Conservation (phyloP, 345 rosid genomes). For the Salix udensis region DNA sequence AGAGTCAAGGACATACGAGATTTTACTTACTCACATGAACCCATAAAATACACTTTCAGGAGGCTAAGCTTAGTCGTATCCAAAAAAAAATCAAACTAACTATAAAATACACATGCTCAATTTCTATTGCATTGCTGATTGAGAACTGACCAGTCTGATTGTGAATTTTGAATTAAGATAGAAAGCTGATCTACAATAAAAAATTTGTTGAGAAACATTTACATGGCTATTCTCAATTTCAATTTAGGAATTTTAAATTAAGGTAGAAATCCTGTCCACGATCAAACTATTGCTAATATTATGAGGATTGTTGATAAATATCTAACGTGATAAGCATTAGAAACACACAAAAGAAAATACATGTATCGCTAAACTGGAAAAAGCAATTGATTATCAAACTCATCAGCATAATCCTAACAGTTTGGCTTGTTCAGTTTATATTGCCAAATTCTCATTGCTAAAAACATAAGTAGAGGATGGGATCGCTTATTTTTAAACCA, state of each 20-base stretch:
- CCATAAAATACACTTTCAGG: too few species aligned
- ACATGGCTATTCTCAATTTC: too few species aligned
- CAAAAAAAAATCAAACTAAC: too few species aligned
- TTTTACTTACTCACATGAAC: too few species aligned
- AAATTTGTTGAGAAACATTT: too few species aligned
- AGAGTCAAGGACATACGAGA: too few species aligned
- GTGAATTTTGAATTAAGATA: not conserved
- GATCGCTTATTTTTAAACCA: not conserved
- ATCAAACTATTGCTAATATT: not conserved
- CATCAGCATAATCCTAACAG: not conserved
- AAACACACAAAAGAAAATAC: not conserved
- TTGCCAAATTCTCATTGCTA: too few species aligned
- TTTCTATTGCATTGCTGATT: conserved; percentile 1
- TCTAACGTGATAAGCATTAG: not conserved
- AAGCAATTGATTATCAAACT: too few species aligned
- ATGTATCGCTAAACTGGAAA: too few species aligned
- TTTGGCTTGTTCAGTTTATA: not conserved
- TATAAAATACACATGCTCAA: too few species aligned
- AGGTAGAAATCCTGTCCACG: not conserved
- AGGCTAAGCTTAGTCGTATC: too few species aligned
- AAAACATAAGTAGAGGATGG: not conserved
- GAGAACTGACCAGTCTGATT: conserved; percentile 4
- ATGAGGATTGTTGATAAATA: not conserved
- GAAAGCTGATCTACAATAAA: not conserved
- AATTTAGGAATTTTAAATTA: too few species aligned